These are phyloP conservation scores for Backusella sp. DNA, from an alignment of 192 early-diverging fungal genomes.

Conservation along the genomic window DNA sequence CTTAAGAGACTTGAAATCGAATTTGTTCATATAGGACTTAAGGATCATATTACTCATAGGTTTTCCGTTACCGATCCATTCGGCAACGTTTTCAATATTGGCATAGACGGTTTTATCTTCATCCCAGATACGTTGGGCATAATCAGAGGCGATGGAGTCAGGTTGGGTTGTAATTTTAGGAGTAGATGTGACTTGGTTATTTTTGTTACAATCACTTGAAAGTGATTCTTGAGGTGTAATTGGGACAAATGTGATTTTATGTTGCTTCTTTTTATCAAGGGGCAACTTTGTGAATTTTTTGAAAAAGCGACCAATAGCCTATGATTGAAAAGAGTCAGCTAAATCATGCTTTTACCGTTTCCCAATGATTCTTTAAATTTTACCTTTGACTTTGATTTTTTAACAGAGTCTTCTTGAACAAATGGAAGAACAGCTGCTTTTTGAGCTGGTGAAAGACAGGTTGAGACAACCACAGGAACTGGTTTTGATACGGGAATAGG, in stretches of 20 bases:
- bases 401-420: neutral
- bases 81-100: constrained; percentile 25
- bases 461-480: neutral
- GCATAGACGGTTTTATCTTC: constrained; percentile 25
- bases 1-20: constrained; percentile 23
- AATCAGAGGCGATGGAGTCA: neutral
- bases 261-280: neutral
- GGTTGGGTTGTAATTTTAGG: neutral
- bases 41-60: constrained; percentile 20
- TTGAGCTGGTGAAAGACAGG: neutral
- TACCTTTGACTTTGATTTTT: constrained; percentile 9
- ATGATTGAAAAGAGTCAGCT: constrained; percentile 7
- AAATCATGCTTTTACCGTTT: neutral
- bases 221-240: neutral
- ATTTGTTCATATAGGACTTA: constrained; percentile 27
- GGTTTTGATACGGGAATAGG: neutral
- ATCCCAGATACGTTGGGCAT: constrained; percentile 30
- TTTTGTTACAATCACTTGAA: constrained; percentile 1
- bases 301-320: neutral
- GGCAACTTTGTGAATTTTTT: neutral
- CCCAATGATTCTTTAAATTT: neutral
- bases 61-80: constrained; percentile 34
- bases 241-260: constrained; percentile 12
- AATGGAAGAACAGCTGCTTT: constrained; percentile 11
- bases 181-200: neutral